A percentile compares a stretch with the other conserved stretches of the same genome.
Conservation (phyloP, 2,329 filamentous ascomycete genomes). For the Arthrobotrys sphaeroides region DNA sequence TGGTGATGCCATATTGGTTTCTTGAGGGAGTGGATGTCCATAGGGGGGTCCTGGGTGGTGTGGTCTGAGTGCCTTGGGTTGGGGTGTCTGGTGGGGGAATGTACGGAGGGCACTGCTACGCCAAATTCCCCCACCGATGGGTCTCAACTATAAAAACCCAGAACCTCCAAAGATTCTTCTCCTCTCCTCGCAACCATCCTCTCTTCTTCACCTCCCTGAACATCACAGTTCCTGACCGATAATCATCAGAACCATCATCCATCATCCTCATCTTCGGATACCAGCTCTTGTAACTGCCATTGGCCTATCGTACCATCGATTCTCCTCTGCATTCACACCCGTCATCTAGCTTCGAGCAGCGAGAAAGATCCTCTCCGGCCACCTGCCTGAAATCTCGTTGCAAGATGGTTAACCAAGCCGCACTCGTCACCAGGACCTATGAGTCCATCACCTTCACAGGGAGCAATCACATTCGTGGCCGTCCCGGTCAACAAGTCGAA, state of each 20-base stretch:
- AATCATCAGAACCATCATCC: neutral
- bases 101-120: neutral
- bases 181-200: neutral
- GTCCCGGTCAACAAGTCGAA: neutral
- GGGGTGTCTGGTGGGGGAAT: neutral
- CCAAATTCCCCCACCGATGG: neutral
- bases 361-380: neutral
- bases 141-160: neutral
- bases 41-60: neutral
- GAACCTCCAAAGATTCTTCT: neutral
- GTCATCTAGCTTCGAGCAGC: neutral
- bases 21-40: neutral
- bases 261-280: neutral
- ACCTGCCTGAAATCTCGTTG: neutral
- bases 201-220: neutral
- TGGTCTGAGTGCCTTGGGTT: neutral
- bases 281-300: neutral
- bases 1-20: neutral
- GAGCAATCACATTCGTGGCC: neutral
- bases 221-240: neutral
- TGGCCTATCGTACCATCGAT: neutral
- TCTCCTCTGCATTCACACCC: neutral
- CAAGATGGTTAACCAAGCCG: neutral
- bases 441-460: slow-evolving; percentile 22
- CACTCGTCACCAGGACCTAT: neutral